These are phyloP conservation scores for Phytopythium mirpurense DNA, from an alignment of 352 stramenopile species.

Conservation along the genomic window DNA sequence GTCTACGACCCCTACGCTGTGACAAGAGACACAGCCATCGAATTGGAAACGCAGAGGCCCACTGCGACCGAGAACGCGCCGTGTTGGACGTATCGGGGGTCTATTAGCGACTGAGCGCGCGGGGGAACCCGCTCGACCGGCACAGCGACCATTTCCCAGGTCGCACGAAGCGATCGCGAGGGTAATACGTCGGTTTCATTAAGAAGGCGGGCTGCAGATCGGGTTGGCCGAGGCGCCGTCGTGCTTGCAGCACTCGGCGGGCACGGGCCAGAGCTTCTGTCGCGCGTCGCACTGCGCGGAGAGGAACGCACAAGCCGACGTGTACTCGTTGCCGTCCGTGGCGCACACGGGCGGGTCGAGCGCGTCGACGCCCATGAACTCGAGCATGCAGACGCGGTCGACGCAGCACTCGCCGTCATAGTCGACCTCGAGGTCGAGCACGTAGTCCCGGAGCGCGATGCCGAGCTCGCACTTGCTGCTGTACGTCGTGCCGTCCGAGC, in stretches of 20 bases:
- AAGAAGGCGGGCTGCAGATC: too few species aligned
- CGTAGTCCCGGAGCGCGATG: conserved; percentile 15
- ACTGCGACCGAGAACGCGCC: too few species aligned
- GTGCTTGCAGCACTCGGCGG: not conserved
- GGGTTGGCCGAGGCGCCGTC: too few species aligned
- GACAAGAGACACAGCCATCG: not conserved
- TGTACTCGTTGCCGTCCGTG: conserved; percentile 9
- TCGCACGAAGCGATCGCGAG: too few species aligned
- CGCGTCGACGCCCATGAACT: not conserved
- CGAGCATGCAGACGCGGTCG: conserved; percentile 7
- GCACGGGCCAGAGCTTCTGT: conserved; percentile 1
- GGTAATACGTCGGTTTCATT: too few species aligned
- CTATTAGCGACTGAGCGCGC: not conserved
- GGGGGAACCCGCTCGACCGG: too few species aligned
- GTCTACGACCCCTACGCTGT: not conserved
- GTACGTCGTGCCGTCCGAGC: conserved; percentile 15
- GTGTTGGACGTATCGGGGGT: too few species aligned
- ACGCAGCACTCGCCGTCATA: conserved; percentile 16
- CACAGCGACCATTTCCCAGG: too few species aligned
- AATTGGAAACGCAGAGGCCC: not conserved
- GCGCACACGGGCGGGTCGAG: not conserved
- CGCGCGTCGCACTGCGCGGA: conserved; percentile 3
- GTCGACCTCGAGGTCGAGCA: conserved; percentile 20
- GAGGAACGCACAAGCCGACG: conserved; percentile 7
- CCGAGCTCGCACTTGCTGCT: conserved; percentile 20